Base-by-base conservation (phyloP, 78 protist species). In the Planoprotostelium fungivorum region DNA sequence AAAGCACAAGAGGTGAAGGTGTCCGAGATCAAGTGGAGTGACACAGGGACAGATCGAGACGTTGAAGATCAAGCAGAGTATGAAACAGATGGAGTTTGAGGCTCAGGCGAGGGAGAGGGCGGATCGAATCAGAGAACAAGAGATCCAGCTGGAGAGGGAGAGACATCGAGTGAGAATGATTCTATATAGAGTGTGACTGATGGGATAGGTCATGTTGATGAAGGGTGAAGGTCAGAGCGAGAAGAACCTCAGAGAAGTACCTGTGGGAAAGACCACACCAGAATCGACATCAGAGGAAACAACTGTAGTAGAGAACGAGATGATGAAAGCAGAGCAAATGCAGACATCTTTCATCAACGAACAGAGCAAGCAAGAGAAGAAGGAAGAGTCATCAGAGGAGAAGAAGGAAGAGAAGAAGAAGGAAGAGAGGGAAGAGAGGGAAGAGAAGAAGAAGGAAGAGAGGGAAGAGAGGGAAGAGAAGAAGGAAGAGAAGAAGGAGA, bases 381-480 rank as follows among this genome's bases (percentile, higher is more conserved):
- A 73, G 84, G 29, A 29, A 29, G 29, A 29, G 29, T 73, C 84
- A 73, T 29, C 29, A 73, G 84, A 73, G 29, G 29, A 29, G 84
- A 73, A 73, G 84, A 73, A 73, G 84, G 84, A 73, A 73, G 84
- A 73, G 29, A 29, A 73, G 84, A 73, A 73, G 84, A 73, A 29
- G 84, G 29, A 29, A 73, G 29, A 29, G 29, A 29, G 29, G 29
- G 84, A 73, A 73, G 84, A 73, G 84, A 73, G 29, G 84, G 29
- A 73, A 29, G 84, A 29, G 29, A 29, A 29, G 29, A 73, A 73
- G 29, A 29, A 73, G 29, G 84, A 73, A 29, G 29, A 73, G 84
- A 29, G 29, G 84, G 84, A 29, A 73, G 29, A 29, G 29, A 73
- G 29, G 29, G 84, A 73, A 29, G 29, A 29, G 84, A 73, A 73